Evolutionary conservation across 208 protist species (phyloP).

Genomic region (Perkinsela sp.): DNA sequence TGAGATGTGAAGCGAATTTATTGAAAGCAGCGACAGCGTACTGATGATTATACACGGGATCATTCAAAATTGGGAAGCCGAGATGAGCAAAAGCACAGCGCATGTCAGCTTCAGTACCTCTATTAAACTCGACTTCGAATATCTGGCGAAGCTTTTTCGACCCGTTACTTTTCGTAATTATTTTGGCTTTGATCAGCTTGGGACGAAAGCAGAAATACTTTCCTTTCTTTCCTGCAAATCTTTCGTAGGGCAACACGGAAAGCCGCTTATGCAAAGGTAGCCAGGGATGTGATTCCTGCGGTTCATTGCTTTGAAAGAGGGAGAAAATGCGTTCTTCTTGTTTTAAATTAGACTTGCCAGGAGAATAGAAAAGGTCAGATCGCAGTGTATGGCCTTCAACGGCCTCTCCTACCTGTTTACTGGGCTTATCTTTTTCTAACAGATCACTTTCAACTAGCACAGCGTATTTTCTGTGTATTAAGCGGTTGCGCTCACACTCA

Average conservation of each 20-base stretch:
- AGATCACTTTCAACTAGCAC: background rate
- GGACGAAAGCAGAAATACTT: background rate
- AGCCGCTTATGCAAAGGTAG: background rate
- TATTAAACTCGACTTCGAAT: background rate
- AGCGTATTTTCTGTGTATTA: background rate
- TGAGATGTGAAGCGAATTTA: no score
- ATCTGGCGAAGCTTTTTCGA: background rate
- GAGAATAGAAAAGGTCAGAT: background rate
- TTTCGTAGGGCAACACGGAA: background rate
- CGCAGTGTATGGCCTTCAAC: background rate
- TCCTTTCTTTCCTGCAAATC: background rate
- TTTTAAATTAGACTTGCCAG: background rate
- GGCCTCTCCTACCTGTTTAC: background rate
- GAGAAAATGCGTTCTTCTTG: background rate
- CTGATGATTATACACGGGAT: background rate
- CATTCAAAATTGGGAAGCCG: background rate
- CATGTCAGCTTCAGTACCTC: background rate
- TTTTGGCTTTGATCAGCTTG: background rate
- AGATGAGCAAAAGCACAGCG: background rate
- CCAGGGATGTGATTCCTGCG: background rate
- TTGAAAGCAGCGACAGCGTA: background rate
- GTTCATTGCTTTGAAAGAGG: background rate
- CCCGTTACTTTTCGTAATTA: background rate
- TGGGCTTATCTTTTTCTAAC: background rate
- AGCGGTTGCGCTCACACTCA: background rate